Percentiles rank a stretch among this genome's conserved stretches.
Evolutionary conservation across 1,284 basidiomycete genomes (phyloP).

Genomic region (Earliella scabrosa): DNA sequence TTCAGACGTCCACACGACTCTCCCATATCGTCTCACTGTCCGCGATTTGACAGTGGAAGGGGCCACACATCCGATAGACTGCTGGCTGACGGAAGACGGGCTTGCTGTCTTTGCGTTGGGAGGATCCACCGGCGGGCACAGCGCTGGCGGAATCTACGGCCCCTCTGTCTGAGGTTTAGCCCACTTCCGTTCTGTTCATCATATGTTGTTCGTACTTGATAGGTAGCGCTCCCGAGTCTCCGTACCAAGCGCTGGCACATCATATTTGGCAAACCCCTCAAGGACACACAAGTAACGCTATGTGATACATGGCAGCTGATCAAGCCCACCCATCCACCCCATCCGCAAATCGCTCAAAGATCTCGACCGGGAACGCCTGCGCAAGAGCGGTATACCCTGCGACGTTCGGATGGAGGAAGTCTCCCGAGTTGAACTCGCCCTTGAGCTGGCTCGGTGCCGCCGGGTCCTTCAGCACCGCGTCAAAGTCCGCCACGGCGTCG

Average conservation of each 20-base stretch:
- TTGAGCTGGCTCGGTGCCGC: conserved; percentile 40
- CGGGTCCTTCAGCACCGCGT: conserved; percentile 46
- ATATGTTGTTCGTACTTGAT: too few species aligned
- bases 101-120: not conserved
- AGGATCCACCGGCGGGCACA: not conserved
- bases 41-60: not conserved
- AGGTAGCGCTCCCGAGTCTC: too few species aligned
- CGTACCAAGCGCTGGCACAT: too few species aligned
- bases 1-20: not conserved
- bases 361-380: conserved; percentile 41
- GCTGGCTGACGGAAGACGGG: not conserved
- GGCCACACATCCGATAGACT: not conserved
- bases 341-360: conserved; percentile 38
- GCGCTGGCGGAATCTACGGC: not conserved
- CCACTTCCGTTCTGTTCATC: too few species aligned
- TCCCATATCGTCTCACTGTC: not conserved
- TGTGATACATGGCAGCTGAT: too few species aligned
- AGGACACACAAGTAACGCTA: too few species aligned
- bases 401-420: conserved; percentile 51
- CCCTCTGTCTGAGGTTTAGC: not conserved
- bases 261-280: too few species aligned
- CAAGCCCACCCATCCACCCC: conserved; percentile 30
- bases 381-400: conserved; percentile 50
- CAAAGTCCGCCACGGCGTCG: conserved; percentile 54
- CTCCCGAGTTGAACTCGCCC: conserved; percentile 46